Conservation (phyloP, 306 rosid species). For the Cyamopsis tetragonoloba region DNA sequence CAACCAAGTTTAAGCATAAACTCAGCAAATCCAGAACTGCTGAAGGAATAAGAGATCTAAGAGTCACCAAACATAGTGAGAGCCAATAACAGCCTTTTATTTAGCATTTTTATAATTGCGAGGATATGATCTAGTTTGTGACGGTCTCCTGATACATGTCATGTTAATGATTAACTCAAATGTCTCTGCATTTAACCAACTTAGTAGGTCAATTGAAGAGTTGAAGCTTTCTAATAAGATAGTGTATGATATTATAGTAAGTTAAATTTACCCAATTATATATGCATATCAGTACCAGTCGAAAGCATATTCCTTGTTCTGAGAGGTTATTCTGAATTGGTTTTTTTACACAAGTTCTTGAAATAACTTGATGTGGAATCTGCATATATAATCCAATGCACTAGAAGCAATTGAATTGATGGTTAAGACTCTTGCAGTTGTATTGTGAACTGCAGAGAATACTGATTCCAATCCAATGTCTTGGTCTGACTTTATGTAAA, state of each 20-base stretch:
- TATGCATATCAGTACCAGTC: not conserved
- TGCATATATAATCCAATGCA: not conserved
- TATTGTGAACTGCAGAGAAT: too few relatives aligned
- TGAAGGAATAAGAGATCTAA: too few relatives aligned
- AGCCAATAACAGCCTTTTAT: not conserved
- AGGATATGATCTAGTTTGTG: not conserved
- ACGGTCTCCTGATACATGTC: not conserved
- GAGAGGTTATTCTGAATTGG: not conserved
- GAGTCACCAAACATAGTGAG: not conserved
- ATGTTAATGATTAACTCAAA: not conserved
- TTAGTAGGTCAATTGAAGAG: not conserved
- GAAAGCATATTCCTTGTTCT: not conserved
- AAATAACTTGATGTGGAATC: not conserved
- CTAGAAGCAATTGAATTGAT: not conserved
- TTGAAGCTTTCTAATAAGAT: not conserved
- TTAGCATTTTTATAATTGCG: conserved; percentile 4
- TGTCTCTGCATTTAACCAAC: not conserved
- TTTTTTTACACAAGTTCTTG: not conserved
- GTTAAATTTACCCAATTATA: not conserved
- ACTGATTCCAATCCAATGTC: too few relatives aligned
- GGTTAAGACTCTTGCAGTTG: too few relatives aligned
- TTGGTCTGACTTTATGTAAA: too few relatives aligned
- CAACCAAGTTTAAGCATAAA: too few relatives aligned
- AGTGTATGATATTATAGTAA: not conserved
- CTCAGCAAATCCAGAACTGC: too few relatives aligned